Conservation (phyloP, 176 grass and related monocot species). For the Juncus inflexus region DNA sequence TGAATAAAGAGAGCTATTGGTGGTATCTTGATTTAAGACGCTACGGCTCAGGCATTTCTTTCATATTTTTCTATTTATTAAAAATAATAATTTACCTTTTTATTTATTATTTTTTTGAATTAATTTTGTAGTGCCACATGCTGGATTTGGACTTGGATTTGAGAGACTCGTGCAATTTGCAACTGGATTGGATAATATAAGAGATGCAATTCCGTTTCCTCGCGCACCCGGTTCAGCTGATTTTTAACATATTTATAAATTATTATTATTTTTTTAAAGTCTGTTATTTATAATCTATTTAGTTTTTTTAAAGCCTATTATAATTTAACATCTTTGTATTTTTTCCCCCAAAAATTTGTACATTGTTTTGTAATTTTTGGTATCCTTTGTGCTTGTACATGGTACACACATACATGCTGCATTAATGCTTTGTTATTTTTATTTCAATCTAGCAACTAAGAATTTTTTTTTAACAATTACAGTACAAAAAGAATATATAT, state of each 20-base stretch:
- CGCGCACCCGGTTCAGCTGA: conserved; percentile 77
- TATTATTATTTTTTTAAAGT: conserved; percentile 8
- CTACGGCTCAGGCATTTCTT: conserved; percentile 75
- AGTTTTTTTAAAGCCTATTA: too few relatives aligned
- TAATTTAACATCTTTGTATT: too few relatives aligned
- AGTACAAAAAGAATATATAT: too few relatives aligned
- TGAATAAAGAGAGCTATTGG: conserved; percentile 91
- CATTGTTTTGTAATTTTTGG: too few relatives aligned
- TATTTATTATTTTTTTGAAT: neutral
- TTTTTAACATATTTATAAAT: conserved; percentile 39
- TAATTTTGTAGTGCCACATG: conserved; percentile 69
- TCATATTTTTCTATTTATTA: conserved; percentile 9
- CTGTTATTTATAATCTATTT: too few relatives aligned
- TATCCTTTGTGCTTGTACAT: too few relatives aligned
- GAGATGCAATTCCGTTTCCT: conserved; percentile 93
- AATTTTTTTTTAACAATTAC: too few relatives aligned
- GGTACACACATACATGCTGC: too few relatives aligned
- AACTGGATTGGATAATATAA: conserved; percentile 93
- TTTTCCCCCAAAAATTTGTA: too few relatives aligned
- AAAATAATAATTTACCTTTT: conserved; percentile 8
- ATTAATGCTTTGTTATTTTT: too few relatives aligned
- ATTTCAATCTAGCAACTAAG: too few relatives aligned
- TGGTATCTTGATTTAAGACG: conserved; percentile 93
- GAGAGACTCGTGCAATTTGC: conserved; percentile 96
- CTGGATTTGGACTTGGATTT: conserved; percentile 96